Evolutionary conservation across 305 asterid species (phyloP).

Genomic region (Vinca major): DNA sequence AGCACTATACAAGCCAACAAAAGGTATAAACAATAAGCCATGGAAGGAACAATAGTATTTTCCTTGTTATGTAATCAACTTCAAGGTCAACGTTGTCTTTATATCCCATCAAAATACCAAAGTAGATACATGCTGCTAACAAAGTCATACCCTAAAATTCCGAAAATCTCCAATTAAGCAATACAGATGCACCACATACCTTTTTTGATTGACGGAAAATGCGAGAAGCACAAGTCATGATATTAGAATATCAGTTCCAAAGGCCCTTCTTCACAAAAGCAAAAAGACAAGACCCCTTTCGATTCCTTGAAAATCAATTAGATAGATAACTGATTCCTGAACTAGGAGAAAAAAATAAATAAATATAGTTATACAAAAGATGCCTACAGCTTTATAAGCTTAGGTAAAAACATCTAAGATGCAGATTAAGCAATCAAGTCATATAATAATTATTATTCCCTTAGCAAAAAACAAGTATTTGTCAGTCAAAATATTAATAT

Average conservation of each 20-base stretch:
- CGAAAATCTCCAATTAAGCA: not conserved
- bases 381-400: not conserved
- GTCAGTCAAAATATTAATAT: too few relatives aligned
- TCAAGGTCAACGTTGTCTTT: not conserved
- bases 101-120: not conserved
- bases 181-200: slow-evolving; percentile 23
- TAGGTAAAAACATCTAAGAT: not conserved
- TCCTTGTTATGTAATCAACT: too few relatives aligned
- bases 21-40: not conserved
- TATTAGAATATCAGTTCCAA: slow-evolving; percentile 13
- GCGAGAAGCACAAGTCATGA: slow-evolving; percentile 53
- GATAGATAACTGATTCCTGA: not conserved
- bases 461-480: too few relatives aligned
- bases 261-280: not conserved
- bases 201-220: slow-evolving; percentile 56
- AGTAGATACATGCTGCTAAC: not conserved
- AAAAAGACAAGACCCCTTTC: slow-evolving; percentile 7
- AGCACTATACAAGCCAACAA: not conserved
- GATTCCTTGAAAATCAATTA: not conserved
- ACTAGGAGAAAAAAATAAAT: not conserved
- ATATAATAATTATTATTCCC: too few relatives aligned
- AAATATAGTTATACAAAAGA: too few relatives aligned
- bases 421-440: not conserved
- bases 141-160: not conserved
- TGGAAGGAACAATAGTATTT: too few relatives aligned